These are phyloP conservation scores for Marchantia paleacea DNA, from an alignment of 225 moss, liverwort and hornwort genomes.

Conservation along the genomic window DNA sequence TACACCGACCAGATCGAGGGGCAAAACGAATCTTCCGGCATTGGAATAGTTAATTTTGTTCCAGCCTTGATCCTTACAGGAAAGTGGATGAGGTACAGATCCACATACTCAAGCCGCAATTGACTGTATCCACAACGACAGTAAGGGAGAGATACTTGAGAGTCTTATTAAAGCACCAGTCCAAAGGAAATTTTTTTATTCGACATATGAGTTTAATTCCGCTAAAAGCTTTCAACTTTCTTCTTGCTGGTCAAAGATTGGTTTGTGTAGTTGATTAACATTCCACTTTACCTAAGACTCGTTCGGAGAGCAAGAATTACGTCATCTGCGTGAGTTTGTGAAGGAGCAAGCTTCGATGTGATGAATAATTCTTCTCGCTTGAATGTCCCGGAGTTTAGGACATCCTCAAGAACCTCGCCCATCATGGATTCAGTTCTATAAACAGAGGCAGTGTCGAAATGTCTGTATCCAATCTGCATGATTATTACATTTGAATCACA, in stretches of 20 bases:
- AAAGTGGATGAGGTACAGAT: constrained; percentile 42
- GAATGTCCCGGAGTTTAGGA: constrained; percentile 52
- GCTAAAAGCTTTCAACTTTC: too few relatives aligned
- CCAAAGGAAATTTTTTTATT: too few relatives aligned
- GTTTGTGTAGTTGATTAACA: background rate
- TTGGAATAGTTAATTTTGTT: too few relatives aligned
- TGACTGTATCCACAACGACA: constrained; percentile 5
- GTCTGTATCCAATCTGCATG: constrained; percentile 68
- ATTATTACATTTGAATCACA: background rate
- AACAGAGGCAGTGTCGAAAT: constrained; percentile 65
- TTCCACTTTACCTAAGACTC: constrained; percentile 50
- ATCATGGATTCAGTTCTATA: constrained; percentile 61
- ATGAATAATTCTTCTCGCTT: constrained; percentile 76
- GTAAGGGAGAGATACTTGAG: background rate
- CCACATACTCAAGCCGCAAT: constrained; percentile 31
- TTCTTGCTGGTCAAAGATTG: too few relatives aligned
- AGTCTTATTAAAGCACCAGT: too few relatives aligned
- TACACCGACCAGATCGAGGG: constrained; percentile 45
- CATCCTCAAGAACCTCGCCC: constrained; percentile 59
- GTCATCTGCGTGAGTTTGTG: constrained; percentile 20
- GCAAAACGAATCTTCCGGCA: constrained; percentile 6
- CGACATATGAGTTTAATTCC: too few relatives aligned
- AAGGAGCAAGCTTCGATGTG: constrained; percentile 54
- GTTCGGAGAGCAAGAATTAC: constrained; percentile 51
- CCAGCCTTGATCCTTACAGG: constrained; percentile 32